Conservation (phyloP, 805 yeast species). For the Metschnikowia baotianmanensis region DNA sequence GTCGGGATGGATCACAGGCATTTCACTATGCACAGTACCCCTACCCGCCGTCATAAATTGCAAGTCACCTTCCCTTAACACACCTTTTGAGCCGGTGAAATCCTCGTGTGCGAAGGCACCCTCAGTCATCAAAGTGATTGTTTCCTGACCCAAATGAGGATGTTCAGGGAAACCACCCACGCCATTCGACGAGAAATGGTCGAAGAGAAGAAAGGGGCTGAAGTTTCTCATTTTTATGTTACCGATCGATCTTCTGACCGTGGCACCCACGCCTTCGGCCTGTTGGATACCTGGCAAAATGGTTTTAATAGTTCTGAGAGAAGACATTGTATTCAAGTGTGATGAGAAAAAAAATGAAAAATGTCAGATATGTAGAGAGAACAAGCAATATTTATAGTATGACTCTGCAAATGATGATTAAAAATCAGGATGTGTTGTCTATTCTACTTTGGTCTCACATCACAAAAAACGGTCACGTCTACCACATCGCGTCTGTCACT, state of each 20-base stretch:
- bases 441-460: background rate
- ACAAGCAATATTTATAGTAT: constrained; percentile 7
- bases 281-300: constrained; percentile 57
- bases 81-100: constrained; percentile 80
- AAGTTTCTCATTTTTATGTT: constrained; percentile 65
- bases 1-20: constrained; percentile 59
- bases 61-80: constrained; percentile 75
- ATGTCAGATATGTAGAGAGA: background rate
- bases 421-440: background rate
- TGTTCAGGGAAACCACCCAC: constrained; percentile 81
- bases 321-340: constrained; percentile 13
- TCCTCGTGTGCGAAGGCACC: constrained; percentile 82
- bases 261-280: constrained; percentile 86
- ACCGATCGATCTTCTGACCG: constrained; percentile 80
- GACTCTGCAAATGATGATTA: background rate
- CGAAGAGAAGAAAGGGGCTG: constrained; percentile 78
- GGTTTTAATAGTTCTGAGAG: constrained; percentile 31
- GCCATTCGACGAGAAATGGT: constrained; percentile 65
- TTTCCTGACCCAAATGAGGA: constrained; percentile 81
- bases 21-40: constrained; percentile 84
- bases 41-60: constrained; percentile 94
- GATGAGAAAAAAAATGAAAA: constrained; percentile 1
- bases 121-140: constrained; percentile 63
- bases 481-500: background rate
- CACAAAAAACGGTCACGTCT: background rate